Conservation (phyloP, 345 rosid genomes). For the Kandelia obovata region DNA sequence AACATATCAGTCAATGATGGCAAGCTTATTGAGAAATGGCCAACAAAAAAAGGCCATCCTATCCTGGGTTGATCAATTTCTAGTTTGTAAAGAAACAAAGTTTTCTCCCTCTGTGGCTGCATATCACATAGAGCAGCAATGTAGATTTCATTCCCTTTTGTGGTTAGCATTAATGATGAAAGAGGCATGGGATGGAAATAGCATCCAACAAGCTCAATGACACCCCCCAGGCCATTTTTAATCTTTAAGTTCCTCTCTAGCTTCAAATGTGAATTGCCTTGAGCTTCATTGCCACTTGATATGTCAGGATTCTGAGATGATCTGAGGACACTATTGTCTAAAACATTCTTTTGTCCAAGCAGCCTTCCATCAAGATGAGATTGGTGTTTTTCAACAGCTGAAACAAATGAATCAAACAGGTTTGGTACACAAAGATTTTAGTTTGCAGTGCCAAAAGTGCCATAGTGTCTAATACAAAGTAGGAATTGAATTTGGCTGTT, state of each 20-base stretch:
- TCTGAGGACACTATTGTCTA: slow-evolving; percentile 21
- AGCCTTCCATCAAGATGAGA: slow-evolving; percentile 25
- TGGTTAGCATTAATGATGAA: slow-evolving; percentile 46
- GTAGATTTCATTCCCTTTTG: slow-evolving; percentile 48
- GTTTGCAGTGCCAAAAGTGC: slow-evolving; percentile 21
- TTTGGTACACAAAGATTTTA: slow-evolving; percentile 19
- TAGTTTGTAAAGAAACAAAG: slow-evolving; percentile 62
- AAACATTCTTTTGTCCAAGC: slow-evolving; percentile 23
- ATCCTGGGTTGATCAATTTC: slow-evolving; percentile 38
- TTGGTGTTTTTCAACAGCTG: slow-evolving; percentile 27
- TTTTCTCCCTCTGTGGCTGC: slow-evolving; percentile 37
- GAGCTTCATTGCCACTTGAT: slow-evolving; percentile 24
- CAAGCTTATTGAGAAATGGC: slow-evolving; percentile 48
- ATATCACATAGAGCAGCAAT: slow-evolving; percentile 62
- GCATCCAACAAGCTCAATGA: slow-evolving; percentile 60
- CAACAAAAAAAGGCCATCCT: slow-evolving; percentile 73
- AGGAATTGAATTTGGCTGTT: slow-evolving; percentile 19
- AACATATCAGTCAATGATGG: slow-evolving; percentile 43
- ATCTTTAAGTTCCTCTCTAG: slow-evolving; percentile 33
- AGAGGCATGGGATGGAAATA: slow-evolving; percentile 69
- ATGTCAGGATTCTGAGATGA: slow-evolving; percentile 24
- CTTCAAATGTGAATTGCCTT: slow-evolving; percentile 31
- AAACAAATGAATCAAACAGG: slow-evolving; percentile 21
- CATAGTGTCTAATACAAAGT: slow-evolving; percentile 16
- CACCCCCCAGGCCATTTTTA: slow-evolving; percentile 44